Evolutionary conservation across 129 eudicot species (phyloP).

Genomic region (Escallonia herrerae): DNA sequence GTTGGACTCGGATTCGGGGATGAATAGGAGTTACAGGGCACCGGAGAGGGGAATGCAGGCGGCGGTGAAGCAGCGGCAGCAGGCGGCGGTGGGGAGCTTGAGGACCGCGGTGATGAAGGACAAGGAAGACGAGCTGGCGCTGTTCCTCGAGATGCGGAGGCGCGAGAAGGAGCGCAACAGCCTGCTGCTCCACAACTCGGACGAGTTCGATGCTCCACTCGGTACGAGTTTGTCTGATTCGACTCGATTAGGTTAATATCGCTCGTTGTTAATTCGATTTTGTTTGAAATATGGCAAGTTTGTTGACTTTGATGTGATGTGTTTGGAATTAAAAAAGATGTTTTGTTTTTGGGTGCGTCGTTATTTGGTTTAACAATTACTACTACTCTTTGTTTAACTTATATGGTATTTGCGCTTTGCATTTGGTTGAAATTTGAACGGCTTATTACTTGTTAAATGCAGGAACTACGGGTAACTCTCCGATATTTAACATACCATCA

Average conservation of each 20-base stretch:
- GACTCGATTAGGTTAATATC: neutral
- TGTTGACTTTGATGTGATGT: too few species aligned
- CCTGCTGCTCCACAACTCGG: slow-evolving; percentile 53
- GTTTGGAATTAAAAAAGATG: too few species aligned
- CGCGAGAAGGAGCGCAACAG: slow-evolving; percentile 66
- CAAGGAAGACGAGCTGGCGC: slow-evolving; percentile 80
- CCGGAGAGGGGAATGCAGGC: slow-evolving; percentile 41
- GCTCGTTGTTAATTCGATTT: too few species aligned
- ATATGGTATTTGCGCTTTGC: too few species aligned
- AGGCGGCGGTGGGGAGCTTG: slow-evolving; percentile 36
- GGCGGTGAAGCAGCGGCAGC: slow-evolving; percentile 25
- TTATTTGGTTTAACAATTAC: too few species aligned
- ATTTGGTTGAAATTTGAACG: too few species aligned
- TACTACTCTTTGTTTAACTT: too few species aligned
- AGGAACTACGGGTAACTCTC: slow-evolving; percentile 65
- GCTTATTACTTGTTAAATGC: slow-evolving; percentile 10
- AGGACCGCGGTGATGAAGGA: slow-evolving; percentile 54
- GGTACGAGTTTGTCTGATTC: slow-evolving; percentile 33
- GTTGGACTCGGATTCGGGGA: slow-evolving; percentile 17
- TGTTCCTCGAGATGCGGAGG: slow-evolving; percentile 78
- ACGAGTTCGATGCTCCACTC: slow-evolving; percentile 62
- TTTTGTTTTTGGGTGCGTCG: too few species aligned
- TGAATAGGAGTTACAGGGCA: slow-evolving; percentile 77
- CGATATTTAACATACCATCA: slow-evolving; percentile 46
- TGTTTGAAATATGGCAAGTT: too few species aligned